These are phyloP conservation scores for Gnaphalium uliginosum DNA, from an alignment of 129 eudicot genomes.

Conservation along the genomic window DNA sequence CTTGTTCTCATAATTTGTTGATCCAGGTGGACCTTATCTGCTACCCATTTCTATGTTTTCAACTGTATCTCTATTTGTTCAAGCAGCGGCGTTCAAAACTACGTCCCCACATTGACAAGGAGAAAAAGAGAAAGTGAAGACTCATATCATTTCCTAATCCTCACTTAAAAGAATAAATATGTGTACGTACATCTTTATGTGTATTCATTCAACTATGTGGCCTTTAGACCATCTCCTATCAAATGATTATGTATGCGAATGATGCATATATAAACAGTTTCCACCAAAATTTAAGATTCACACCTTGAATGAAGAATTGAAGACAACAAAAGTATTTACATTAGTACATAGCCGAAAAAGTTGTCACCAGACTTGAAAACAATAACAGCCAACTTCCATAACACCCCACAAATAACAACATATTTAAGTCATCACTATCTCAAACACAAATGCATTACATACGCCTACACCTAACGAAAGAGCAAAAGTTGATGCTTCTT, in stretches of 20 bases:
- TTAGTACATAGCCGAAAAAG: constrained; percentile 63
- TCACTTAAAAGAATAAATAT: neutral
- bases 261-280: neutral
- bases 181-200: neutral
- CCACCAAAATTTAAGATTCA: constrained; percentile 25
- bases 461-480: constrained; percentile 45
- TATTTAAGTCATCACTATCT: constrained; percentile 72
- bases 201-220: neutral
- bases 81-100: constrained; percentile 82
- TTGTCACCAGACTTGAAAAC: no score
- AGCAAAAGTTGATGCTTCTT: constrained; percentile 57
- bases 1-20: neutral
- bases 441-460: constrained; percentile 56
- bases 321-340: no score
- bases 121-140: constrained; percentile 54
- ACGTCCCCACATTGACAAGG: constrained; percentile 47
- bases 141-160: constrained; percentile 3
- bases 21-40: constrained; percentile 60
- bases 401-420: no score
- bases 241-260: neutral
- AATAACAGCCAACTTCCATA: no score
- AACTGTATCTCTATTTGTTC: constrained; percentile 80
- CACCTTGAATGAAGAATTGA: constrained; percentile 30
- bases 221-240: constrained; percentile 14
- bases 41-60: constrained; percentile 83